Conservation (phyloP, 73 alveolate genomes). For the Blepharisma stoltei region DNA sequence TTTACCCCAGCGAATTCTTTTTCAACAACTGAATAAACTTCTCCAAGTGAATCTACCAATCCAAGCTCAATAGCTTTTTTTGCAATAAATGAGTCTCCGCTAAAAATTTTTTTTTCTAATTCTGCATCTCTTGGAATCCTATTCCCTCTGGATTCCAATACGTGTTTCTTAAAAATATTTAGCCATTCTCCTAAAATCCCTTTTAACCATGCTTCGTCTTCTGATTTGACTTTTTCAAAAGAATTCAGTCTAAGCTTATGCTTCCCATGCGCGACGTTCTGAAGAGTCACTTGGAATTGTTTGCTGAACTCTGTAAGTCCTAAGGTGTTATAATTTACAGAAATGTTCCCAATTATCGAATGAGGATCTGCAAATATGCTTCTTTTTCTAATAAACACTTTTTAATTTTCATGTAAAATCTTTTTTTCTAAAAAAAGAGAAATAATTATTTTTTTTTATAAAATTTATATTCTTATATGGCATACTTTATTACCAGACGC, state of each 20-base stretch:
- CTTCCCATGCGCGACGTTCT: background rate
- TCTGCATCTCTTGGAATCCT: slow-evolving; percentile 9
- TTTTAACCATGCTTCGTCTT: slow-evolving; percentile 21
- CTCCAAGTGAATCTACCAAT: slow-evolving; percentile 11
- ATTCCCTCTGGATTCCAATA: slow-evolving; percentile 14
- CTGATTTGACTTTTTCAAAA: background rate
- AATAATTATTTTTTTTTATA: too few relatives aligned
- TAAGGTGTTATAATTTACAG: background rate
- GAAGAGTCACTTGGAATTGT: background rate
- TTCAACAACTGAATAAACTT: too few relatives aligned
- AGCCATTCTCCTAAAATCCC: background rate
- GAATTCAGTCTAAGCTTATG: slow-evolving; percentile 21
- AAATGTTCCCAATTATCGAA: slow-evolving; percentile 17
- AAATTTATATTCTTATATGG: too few relatives aligned
- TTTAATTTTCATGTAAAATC: too few relatives aligned
- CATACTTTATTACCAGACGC: slow-evolving; percentile 28
- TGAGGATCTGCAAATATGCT: slow-evolving; percentile 10
- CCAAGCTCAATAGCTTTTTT: slow-evolving; percentile 28
- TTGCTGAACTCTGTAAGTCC: slow-evolving; percentile 5
- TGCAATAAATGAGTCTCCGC: slow-evolving; percentile 3
- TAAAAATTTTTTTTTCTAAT: background rate
- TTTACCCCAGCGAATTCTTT: too few relatives aligned
- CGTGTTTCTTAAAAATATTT: background rate
- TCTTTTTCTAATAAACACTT: too few relatives aligned
- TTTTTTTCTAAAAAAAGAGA: too few relatives aligned